phyloP scores from a whole-genome alignment of 2,329 filamentous ascomycete genomes.

The Phoma herbarum region DNA sequence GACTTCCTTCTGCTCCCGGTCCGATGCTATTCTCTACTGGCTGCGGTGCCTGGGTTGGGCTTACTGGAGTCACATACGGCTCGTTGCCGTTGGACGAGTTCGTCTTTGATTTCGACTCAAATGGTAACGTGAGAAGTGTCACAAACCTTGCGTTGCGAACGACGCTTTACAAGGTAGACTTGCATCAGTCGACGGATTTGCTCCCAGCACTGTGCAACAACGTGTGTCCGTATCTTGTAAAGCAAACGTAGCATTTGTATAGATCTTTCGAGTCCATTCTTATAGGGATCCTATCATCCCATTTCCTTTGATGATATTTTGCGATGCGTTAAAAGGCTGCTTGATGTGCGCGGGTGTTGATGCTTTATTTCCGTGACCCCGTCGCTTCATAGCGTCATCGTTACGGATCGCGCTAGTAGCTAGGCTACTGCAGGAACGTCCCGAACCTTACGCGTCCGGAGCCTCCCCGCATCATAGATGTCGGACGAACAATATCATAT shows the following conservation, averaged over 20 bases:
- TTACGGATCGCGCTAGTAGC: neutral
- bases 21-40: constrained; percentile 32
- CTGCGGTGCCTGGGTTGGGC: constrained; percentile 36
- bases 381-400: neutral
- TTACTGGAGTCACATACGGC: constrained; percentile 36
- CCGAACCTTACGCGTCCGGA: constrained; percentile 8
- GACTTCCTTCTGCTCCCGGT: constrained; percentile 18
- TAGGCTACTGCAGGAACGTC: constrained; percentile 15
- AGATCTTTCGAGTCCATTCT: neutral
- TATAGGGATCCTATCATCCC: neutral
- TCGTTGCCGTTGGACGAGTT: constrained; percentile 38
- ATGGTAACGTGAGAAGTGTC: constrained; percentile 33
- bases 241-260: neutral
- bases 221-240: neutral
- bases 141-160: constrained; percentile 32
- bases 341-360: neutral
- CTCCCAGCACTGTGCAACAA: neutral
- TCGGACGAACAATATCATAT: constrained; percentile 1
- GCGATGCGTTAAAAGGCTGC: neutral
- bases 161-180: constrained; percentile 21
- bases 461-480: constrained; percentile 9
- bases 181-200: constrained; percentile 14
- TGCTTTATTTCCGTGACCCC: neutral
- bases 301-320: neutral
- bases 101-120: constrained; percentile 32